These are phyloP conservation scores for Pulveroboletus sp. DNA, from an alignment of 768 basidiomycete genomes.

Conservation along the genomic window DNA sequence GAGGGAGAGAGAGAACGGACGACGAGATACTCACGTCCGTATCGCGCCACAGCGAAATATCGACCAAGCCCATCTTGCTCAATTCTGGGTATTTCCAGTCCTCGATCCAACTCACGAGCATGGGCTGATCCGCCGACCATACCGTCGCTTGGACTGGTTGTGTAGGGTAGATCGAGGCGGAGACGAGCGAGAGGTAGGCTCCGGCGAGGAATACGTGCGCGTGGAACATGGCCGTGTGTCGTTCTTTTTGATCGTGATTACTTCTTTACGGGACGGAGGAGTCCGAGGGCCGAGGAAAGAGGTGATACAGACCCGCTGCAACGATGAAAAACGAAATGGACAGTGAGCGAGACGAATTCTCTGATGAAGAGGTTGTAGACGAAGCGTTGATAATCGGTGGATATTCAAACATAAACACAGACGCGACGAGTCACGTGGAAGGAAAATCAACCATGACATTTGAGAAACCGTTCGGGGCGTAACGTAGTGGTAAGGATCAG, in stretches of 20 bases:
- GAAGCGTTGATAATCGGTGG: background rate
- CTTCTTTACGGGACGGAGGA: background rate
- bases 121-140: conserved; percentile 40
- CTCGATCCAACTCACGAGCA: conserved; percentile 48
- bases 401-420: background rate
- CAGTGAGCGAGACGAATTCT: conserved; percentile 1
- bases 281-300: too few species aligned
- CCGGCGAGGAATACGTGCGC: background rate
- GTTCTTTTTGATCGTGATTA: background rate
- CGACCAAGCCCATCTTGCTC: conserved; percentile 37
- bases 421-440: conserved; percentile 25
- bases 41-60: conserved; percentile 43
- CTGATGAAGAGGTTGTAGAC: background rate
- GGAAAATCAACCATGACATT: conserved; percentile 22
- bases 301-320: conserved; percentile 29
- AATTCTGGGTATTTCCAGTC: conserved; percentile 40
- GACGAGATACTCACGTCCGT: conserved; percentile 33
- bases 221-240: conserved; percentile 6
- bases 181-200: conserved; percentile 11
- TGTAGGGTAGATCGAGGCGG: conserved; percentile 47
- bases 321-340: conserved; percentile 1
- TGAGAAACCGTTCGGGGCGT: background rate
- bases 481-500: background rate
- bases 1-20: background rate
- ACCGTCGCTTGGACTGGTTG: conserved; percentile 43